A percentile compares a stretch with the other conserved stretches of the same genome.
These are phyloP conservation scores for Saccharomycopsis selenospora DNA, from an alignment of 805 yeast species.

Conservation along the genomic window DNA sequence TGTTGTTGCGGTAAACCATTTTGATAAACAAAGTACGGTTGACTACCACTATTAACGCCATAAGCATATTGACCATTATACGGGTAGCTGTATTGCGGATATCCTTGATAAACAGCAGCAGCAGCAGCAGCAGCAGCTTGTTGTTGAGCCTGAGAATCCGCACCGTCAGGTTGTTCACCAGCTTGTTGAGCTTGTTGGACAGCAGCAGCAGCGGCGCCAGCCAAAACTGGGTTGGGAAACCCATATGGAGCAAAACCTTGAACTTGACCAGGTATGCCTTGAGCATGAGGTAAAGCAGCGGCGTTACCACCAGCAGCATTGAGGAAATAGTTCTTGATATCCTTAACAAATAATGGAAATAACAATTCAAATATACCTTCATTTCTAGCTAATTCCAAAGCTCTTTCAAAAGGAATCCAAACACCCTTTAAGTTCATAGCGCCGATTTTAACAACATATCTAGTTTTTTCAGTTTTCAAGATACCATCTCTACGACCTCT, in stretches of 20 bases:
- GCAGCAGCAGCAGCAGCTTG: slow-evolving; percentile 4
- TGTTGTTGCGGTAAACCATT: not conserved
- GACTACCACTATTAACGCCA: slow-evolving; percentile 5
- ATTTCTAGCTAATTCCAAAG: slow-evolving; percentile 71
- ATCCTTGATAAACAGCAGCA: slow-evolving; percentile 6
- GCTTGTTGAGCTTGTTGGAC: slow-evolving; percentile 2
- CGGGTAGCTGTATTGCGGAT: slow-evolving; percentile 13
- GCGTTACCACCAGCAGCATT: slow-evolving; percentile 13
- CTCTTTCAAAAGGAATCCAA: slow-evolving; percentile 84
- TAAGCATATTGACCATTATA: slow-evolving; percentile 8
- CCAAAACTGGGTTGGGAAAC: not conserved
- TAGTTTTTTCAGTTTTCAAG: slow-evolving; percentile 63
- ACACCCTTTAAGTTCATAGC: slow-evolving; percentile 86
- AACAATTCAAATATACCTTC: slow-evolving; percentile 65
- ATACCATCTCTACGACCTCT: slow-evolving; percentile 84
- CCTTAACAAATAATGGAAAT: slow-evolving; percentile 66
- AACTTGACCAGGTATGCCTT: not conserved
- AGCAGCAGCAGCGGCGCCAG: slow-evolving; percentile 5
- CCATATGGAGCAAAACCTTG: slow-evolving; percentile 3
- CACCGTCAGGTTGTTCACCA: slow-evolving; percentile 5
- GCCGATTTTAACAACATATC: slow-evolving; percentile 80
- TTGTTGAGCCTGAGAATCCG: slow-evolving; percentile 2
- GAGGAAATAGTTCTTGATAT: slow-evolving; percentile 40
- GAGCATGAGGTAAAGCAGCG: slow-evolving; percentile 4
- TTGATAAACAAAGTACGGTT: slow-evolving; percentile 12